Conservation (phyloP, 805 yeast species). For the Priceomyces melissophilus region DNA sequence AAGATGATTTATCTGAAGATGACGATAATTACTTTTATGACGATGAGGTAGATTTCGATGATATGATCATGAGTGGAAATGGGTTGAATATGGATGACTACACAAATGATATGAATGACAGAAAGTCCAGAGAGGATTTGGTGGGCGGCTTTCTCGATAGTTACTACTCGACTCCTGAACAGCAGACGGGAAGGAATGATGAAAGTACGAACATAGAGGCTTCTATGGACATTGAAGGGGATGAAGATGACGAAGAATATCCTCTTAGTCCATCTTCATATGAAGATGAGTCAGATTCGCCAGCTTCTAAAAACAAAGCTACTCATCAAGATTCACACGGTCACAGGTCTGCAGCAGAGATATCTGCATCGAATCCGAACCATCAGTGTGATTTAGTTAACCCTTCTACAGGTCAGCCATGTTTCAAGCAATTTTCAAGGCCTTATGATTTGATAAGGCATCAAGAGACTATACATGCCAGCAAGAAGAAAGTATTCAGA, state of each 20-base stretch:
- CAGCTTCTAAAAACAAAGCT: background rate
- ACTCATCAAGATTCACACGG: slow-evolving; percentile 1
- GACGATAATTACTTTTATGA: slow-evolving; percentile 38
- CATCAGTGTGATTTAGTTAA: slow-evolving; percentile 60
- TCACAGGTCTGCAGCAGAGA: slow-evolving; percentile 29
- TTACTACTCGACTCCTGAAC: slow-evolving; percentile 6
- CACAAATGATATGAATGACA: slow-evolving; percentile 3
- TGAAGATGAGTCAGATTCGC: slow-evolving; percentile 1
- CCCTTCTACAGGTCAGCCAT: slow-evolving; percentile 59
- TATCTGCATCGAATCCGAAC: slow-evolving; percentile 32
- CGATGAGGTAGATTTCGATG: slow-evolving; percentile 31
- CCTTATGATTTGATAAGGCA: slow-evolving; percentile 46
- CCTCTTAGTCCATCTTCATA: slow-evolving; percentile 2
- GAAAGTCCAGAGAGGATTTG: slow-evolving; percentile 8
- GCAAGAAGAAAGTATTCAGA: slow-evolving; percentile 42
- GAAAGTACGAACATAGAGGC: slow-evolving; percentile 6
- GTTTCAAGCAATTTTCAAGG: slow-evolving; percentile 81
- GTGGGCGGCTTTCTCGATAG: slow-evolving; percentile 14
- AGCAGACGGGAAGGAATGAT: slow-evolving; percentile 1
- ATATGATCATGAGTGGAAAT: slow-evolving; percentile 16
- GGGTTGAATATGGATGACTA: slow-evolving; percentile 6
- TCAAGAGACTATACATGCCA: slow-evolving; percentile 47
- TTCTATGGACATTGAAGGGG: slow-evolving; percentile 11
- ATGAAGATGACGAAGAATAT: slow-evolving; percentile 9
- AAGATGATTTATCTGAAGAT: slow-evolving; percentile 39